Evolutionary conservation across 805 yeast genomes (phyloP), one percentile per base, ranked within the genome.

Genomic region (Cyberlindnera mississippiensis): DNA sequence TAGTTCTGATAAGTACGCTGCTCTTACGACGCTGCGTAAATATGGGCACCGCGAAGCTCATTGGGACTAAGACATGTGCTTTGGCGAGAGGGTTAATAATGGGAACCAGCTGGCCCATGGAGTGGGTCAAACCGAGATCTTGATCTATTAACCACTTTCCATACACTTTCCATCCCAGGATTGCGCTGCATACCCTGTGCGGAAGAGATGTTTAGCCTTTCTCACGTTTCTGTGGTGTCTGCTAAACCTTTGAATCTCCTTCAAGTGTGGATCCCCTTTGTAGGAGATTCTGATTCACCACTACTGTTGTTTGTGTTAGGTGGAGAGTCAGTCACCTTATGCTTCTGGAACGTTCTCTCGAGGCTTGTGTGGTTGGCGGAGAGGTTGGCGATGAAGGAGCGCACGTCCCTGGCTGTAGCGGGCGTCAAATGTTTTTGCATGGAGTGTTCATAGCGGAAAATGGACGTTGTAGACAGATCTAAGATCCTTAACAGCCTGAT

Each of bases 271-370:
- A 29, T n/a, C 28, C 35, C 8, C 27, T 19, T 7, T 32, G 7
- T 12, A 33, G 19, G 8, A 40, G 31, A 29, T 45, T 38, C 17
- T 34, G 45, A 28, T 8, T 19, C 30, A 1, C 33, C 29, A 20
- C 45, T 22, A 4, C 36, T 26, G 2, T 32, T 34, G 6, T 30
- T n/a, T 16, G 20, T 10, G 20, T 15, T 31, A 6, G 17, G 14
- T 12, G 18, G n/a, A 2, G 18, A 3, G 3, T 14, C 17, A 2
- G 12, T 17, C 15, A 9, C 10, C 37, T 46, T 46, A 18, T 19
- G 28, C 2, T 5, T 13, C 37, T 44, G 50, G 7, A 46, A n/a
- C 24, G 44, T 28, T 31, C 32, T 41, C 2, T 35, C 48, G 4
- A 41, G 24, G 1, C 41, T 31, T 16, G 19, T 26, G 28, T 44